phyloP scores from a whole-genome alignment of 1,284 basidiomycete species.

The Sparassis latifolia region DNA sequence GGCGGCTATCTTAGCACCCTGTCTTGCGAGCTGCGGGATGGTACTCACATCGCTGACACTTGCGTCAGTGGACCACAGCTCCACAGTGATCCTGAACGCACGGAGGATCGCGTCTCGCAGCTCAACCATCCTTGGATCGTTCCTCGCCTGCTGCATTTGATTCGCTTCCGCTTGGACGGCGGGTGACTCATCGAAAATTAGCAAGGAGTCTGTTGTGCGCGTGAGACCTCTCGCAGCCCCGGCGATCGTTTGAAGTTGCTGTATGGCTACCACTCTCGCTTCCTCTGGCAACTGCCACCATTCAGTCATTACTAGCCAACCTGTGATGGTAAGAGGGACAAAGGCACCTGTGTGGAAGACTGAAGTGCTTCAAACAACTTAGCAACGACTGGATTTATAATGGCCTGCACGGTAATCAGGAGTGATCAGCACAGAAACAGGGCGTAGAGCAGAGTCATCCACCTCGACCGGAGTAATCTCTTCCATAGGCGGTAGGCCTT shows the following conservation, averaged over 20 bases:
- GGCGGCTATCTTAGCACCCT: neutral
- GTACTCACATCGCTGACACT: conserved; percentile 64
- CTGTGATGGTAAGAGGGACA: too few relatives aligned
- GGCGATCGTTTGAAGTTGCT: conserved; percentile 72
- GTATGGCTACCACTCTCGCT: conserved; percentile 50
- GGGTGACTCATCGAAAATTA: conserved; percentile 54
- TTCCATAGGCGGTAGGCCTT: conserved; percentile 73
- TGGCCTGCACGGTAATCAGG: conserved; percentile 40
- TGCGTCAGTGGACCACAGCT: conserved; percentile 72
- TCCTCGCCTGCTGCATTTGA: conserved; percentile 53
- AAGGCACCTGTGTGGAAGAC: conserved; percentile 35
- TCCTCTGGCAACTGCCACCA: conserved; percentile 57
- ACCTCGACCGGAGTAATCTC: conserved; percentile 78
- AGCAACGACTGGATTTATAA: conserved; percentile 70
- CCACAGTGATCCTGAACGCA: conserved; percentile 54
- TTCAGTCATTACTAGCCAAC: too few relatives aligned
- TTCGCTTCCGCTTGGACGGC: conserved; percentile 42
- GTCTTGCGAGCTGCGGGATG: too few relatives aligned
- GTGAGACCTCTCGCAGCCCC: conserved; percentile 84
- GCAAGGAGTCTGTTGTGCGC: conserved; percentile 61
- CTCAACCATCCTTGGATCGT: conserved; percentile 55
- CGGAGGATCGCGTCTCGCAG: conserved; percentile 60
- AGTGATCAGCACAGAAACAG: neutral
- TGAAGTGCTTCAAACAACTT: conserved; percentile 60
- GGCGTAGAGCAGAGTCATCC: conserved; percentile 8